Evolutionary conservation across 129 eudicot species (phyloP), one percentile per base, ranked within the genome.

Genomic region (Chrysanthemum lavandulifolium): DNA sequence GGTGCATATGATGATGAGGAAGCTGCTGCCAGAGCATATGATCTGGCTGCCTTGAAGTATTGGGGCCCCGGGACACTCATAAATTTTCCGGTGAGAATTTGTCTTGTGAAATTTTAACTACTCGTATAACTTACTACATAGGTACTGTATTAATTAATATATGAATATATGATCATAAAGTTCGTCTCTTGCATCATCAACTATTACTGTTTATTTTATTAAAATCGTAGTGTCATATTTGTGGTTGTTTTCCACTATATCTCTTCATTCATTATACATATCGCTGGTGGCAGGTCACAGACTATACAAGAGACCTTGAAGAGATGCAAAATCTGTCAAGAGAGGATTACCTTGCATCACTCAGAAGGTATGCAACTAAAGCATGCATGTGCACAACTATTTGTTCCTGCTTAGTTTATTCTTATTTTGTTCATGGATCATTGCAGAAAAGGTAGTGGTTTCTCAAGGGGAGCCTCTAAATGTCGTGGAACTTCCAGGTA

Each of bases 1-100:
- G 99, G 99, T 65, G 99, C 99, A 60, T 94, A 94, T 86, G 99
- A 94, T 80, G 99, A 94, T 31, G 99, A 94, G 86, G 99, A 94
- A 68, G 99, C 99, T 68, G 99, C 99, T 70, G 99, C 99, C 36
- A 88, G 99, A 84, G 99, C 99, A 67, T 94, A 94, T 82, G 99
- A 94, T 81, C 99, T 94, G 64, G 99, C 99, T 47, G 99, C 99
- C 67, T 81, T 94, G 77, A 94, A 94, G 76, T 94, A 94, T 80
- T 94, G 99, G 99, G 99, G 99, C 16, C 96, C 99, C 12, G 97
- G 99, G 80, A 94, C 99, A 6, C 96, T 90, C 71, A 94, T 94
- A 55, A 94, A 94, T 76, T 94, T 94, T 76, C 99, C 97, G 5
- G 99, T 94, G 81, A 86, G 97, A 69, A 52, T 31, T 74, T 71